Base-by-base conservation (phyloP, 306 rosid genomes). In the Bauhinia variegata region DNA sequence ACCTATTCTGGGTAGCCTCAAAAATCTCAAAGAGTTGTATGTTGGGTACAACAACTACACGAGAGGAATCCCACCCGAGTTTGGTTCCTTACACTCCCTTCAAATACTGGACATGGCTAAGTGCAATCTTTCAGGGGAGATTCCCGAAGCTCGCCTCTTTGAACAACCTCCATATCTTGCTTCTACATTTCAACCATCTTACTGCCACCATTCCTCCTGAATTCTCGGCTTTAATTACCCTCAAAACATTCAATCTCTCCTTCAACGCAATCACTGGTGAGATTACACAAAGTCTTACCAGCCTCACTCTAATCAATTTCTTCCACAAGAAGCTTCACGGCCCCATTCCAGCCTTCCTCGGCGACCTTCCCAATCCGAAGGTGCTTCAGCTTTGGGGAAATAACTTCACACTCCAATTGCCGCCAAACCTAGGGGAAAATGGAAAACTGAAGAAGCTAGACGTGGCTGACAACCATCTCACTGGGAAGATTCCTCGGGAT, bases 361-460 rank as follows among this genome's bases (percentile, higher is more conserved):
- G 85, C 1, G 83, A 82, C 11, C 70, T 73, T 31, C 80, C 83
- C 18, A 54, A 77, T 48, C 77, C 79, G 0, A 87, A 82, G 47
- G 85, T 73, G 38, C 75, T 85, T 53, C 83, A 82, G 72, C 17
- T 85, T 1, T 85, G 87, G 87, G 80, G 42, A 9, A 82, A 85
- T 75, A 85, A 85, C 55, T 82, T 85, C 73, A 82, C 85, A 5
- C 66, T 57, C 8, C 44, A 67, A 19, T 76, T 85, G n/a, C 90
- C 90, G 3, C 69, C 51, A 70, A 85, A 71, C 52, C 77, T 85
- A 4, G 90, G 90, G 6, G 71, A 55, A 5, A 85, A 71, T 3
- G 83, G 90, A 8, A 67, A 60, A 68, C 79, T 85, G 2, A 44
- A 48, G 46, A 32, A 50, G 0, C 68, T 85, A 2, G 90, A 85